These are phyloP conservation scores for Rhodotorula paludigena DNA, from an alignment of 768 basidiomycete genomes.

Conservation along the genomic window DNA sequence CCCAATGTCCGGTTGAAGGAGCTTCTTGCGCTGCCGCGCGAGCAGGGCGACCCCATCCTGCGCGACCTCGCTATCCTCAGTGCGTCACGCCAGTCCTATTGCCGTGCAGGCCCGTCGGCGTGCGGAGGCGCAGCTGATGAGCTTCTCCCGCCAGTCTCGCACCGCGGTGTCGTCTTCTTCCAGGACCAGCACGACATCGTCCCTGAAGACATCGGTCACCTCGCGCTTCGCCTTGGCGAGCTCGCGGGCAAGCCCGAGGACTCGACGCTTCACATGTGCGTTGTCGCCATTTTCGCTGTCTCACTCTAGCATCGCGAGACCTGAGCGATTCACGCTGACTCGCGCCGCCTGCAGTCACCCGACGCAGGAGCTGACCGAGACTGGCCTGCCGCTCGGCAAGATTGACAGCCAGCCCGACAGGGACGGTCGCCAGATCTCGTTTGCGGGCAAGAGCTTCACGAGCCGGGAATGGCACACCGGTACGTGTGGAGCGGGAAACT, in stretches of 20 bases:
- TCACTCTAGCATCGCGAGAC: background rate
- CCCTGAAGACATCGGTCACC: conserved; percentile 42
- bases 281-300: background rate
- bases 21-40: conserved; percentile 23
- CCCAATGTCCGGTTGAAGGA: conserved; percentile 16
- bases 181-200: conserved; percentile 44
- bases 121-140: too few species aligned
- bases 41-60: conserved; percentile 23
- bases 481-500: too few species aligned
- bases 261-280: conserved; percentile 43
- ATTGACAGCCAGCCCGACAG: conserved; percentile 37
- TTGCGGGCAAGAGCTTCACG: conserved; percentile 33
- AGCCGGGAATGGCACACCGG: conserved; percentile 32
- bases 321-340: too few species aligned
- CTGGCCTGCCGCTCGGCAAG: conserved; percentile 44
- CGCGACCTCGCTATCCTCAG: conserved; percentile 36
- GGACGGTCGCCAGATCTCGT: conserved; percentile 41
- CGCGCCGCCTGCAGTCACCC: conserved; percentile 40
- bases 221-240: conserved; percentile 43
- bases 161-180: conserved; percentile 49
- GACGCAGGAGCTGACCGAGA: conserved; percentile 43
- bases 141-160: conserved; percentile 41
- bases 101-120: too few species aligned
- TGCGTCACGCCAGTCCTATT: background rate
- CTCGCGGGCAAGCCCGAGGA: conserved; percentile 44